Conservation (phyloP, 352 stramenopile genomes). For the Phytophthora aleatoria region DNA sequence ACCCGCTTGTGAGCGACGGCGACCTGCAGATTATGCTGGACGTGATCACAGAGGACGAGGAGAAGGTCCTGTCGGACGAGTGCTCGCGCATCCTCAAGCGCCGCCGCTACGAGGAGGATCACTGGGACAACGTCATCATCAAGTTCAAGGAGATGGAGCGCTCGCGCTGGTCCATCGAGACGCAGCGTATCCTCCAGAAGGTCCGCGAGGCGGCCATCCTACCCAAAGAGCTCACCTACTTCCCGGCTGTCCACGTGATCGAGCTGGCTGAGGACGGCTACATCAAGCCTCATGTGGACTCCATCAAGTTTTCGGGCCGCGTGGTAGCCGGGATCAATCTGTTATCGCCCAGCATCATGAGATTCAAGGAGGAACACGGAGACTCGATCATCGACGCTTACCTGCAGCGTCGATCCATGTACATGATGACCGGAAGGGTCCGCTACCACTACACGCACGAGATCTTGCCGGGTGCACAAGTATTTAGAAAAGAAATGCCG, state of each 20-base stretch:
- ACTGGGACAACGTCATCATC: conserved; percentile 88
- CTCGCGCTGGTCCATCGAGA: conserved; percentile 79
- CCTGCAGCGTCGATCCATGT: conserved; percentile 79
- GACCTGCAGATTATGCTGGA: conserved; percentile 74
- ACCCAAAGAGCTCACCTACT: conserved; percentile 67
- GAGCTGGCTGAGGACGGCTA: conserved; percentile 82
- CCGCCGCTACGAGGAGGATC: conserved; percentile 78
- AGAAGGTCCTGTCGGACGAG: conserved; percentile 74
- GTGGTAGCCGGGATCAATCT: conserved; percentile 80
- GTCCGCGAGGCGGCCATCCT: conserved; percentile 64
- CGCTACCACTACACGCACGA: conserved; percentile 89
- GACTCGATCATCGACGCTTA: conserved; percentile 70
- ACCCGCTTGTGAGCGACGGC: conserved; percentile 56
- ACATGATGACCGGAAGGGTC: conserved; percentile 86
- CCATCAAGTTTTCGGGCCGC: conserved; percentile 86
- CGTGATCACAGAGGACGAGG: conserved; percentile 77
- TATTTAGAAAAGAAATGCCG: conserved; percentile 54
- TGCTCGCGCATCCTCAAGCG: conserved; percentile 64
- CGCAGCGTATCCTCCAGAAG: conserved; percentile 62
- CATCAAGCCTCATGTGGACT: conserved; percentile 88
- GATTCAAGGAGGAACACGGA: conserved; percentile 82
- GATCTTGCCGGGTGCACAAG: conserved; percentile 69
- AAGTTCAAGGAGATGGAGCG: conserved; percentile 91
- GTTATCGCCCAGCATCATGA: conserved; percentile 83
- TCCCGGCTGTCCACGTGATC: conserved; percentile 82